phyloP scores from a whole-genome alignment of 495 filamentous ascomycete genomes.

The Penicillium fimorum region DNA sequence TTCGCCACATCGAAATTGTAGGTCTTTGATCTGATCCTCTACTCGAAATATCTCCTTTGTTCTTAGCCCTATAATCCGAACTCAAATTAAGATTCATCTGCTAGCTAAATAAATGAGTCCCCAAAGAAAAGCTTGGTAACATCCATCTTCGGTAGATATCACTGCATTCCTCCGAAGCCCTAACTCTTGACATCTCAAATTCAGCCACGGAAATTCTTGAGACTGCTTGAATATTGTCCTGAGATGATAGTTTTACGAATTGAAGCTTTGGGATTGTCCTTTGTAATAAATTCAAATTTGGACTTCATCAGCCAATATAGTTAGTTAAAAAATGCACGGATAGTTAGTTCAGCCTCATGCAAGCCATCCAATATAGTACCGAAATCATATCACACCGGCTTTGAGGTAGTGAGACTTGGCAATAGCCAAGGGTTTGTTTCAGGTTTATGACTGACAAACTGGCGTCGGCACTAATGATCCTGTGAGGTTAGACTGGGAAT shows the following conservation, averaged over 20 bases:
- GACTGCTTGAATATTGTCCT: not conserved
- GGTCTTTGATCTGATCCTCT: not conserved
- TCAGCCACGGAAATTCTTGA: not conserved
- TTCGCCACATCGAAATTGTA: not conserved
- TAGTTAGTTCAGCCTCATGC: not conserved
- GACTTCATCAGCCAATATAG: not conserved
- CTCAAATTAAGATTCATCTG: not conserved
- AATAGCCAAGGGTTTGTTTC: not conserved
- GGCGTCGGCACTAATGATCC: not conserved
- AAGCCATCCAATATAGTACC: not conserved
- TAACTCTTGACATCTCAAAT: not conserved
- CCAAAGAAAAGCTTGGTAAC: not conserved
- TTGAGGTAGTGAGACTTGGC: not conserved
- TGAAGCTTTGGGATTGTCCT: too few relatives aligned
- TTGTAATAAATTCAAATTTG: not conserved
- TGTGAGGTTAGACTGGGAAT: not conserved
- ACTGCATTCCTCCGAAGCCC: conserved; percentile 1
- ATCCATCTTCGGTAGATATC: not conserved
- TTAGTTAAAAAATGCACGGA: not conserved
- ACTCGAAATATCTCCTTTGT: not conserved
- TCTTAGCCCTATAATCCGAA: not conserved
- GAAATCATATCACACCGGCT: not conserved
- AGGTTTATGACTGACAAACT: not conserved
- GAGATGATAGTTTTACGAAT: too few relatives aligned
- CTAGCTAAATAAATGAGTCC: not conserved